These are phyloP conservation scores for Tolypocladium sp. DNA, from an alignment of 2,329 filamentous ascomycete species.

Conservation along the genomic window DNA sequence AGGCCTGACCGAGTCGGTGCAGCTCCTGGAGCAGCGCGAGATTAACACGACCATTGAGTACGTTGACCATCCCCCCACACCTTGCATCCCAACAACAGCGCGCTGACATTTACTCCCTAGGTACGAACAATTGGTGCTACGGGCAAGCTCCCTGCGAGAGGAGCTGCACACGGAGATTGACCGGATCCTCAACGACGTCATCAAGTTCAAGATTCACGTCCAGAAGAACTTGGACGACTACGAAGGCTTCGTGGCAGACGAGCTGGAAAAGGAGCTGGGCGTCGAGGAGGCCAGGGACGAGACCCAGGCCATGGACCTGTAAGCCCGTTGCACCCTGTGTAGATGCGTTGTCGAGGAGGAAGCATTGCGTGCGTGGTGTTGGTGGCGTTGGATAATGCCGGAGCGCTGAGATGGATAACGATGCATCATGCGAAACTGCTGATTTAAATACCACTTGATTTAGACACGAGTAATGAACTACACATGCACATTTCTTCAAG, in stretches of 20 bases:
- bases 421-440: background rate
- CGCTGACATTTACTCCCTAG: constrained; percentile 30
- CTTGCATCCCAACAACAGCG: background rate
- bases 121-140: constrained; percentile 85
- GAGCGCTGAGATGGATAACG: background rate
- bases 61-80: constrained; percentile 22
- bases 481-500: background rate
- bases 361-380: background rate
- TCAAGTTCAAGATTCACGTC: constrained; percentile 96
- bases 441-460: background rate
- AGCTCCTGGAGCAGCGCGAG: constrained; percentile 87
- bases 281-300: constrained; percentile 49
- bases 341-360: background rate
- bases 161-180: constrained; percentile 97
- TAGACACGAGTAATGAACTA: background rate
- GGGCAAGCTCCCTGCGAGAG: constrained; percentile 77
- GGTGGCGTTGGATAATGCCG: background rate
- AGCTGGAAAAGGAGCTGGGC: constrained; percentile 80
- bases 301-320: constrained; percentile 37
- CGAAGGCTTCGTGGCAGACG: constrained; percentile 85
- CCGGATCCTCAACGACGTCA: constrained; percentile 90
- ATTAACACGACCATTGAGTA: constrained; percentile 96
- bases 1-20: constrained; percentile 74
- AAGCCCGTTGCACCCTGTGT: background rate
- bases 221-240: constrained; percentile 91